phyloP scores from a whole-genome alignment of 306 rosid species.

The Phaseolus lunatus region DNA sequence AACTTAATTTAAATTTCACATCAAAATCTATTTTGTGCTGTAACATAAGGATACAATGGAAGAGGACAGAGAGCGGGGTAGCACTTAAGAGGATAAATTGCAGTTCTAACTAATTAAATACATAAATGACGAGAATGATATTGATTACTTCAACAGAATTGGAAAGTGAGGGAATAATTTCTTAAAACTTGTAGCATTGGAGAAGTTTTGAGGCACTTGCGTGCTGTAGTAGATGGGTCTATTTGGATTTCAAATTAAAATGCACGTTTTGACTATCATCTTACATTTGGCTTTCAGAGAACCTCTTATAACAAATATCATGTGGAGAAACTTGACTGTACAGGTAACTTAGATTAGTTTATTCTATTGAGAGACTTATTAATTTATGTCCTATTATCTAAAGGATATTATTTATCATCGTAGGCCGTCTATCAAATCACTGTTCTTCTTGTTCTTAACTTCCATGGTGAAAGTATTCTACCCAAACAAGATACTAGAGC shows the following conservation, averaged over 20 bases:
- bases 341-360: slow-evolving; percentile 72
- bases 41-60: slow-evolving; percentile 12
- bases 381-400: slow-evolving; percentile 19
- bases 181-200: slow-evolving; percentile 14
- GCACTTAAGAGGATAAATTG: neutral
- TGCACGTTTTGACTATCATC: slow-evolving; percentile 40
- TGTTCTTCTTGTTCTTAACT: slow-evolving; percentile 83
- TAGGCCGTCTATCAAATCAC: slow-evolving; percentile 87
- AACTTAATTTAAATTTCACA: neutral
- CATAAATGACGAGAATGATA: neutral
- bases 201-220: neutral
- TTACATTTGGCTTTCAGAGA: slow-evolving; percentile 67
- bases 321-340: slow-evolving; percentile 94
- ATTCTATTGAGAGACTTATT: slow-evolving; percentile 21
- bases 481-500: slow-evolving; percentile 42
- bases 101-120: neutral
- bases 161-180: neutral
- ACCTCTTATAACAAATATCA: slow-evolving; percentile 93
- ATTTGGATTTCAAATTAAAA: slow-evolving; percentile 34
- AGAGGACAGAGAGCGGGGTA: neutral
- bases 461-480: slow-evolving; percentile 66
- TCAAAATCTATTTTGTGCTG: neutral
- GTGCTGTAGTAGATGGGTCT: slow-evolving; percentile 15
- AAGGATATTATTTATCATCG: slow-evolving; percentile 36
- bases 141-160: neutral